phyloP scores from a whole-genome alignment of 164 flowering plant genomes.

The Euptelea pleiosperma region DNA sequence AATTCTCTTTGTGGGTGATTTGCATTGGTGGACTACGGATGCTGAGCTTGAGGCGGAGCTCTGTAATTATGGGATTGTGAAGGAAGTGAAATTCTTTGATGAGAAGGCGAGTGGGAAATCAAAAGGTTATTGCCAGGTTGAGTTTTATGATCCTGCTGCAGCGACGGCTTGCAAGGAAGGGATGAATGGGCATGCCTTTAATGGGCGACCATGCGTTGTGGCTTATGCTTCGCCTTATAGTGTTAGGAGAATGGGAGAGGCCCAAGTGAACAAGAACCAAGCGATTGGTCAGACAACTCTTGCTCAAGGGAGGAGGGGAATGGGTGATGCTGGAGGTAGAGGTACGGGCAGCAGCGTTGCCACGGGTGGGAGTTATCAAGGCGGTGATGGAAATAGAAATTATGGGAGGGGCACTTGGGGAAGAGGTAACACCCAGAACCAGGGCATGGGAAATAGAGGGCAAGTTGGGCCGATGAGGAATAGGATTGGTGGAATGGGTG shows the following conservation, averaged over 20 bases:
- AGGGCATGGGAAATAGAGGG: conserved; percentile 66
- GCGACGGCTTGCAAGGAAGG: conserved; percentile 84
- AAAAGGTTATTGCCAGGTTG: conserved; percentile 85
- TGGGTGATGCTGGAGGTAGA: conserved; percentile 38
- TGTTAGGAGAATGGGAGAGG: conserved; percentile 84
- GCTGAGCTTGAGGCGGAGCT: conserved; percentile 70
- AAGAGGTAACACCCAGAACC: conserved; percentile 45
- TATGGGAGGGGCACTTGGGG: conserved; percentile 79
- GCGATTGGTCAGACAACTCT: conserved; percentile 32
- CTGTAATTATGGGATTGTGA: conserved; percentile 71
- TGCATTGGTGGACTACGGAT: conserved; percentile 98
- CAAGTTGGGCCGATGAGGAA: conserved; percentile 62
- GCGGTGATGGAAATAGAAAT: conserved; percentile 48
- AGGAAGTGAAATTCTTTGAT: conserved; percentile 79
- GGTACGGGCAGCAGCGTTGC: conserved; percentile 40
- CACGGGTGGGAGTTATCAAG: conserved; percentile 65
- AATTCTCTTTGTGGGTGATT: conserved; percentile 74
- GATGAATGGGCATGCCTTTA: conserved; percentile 81
- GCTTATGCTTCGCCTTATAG: conserved; percentile 68
- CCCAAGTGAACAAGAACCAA: conserved; percentile 67
- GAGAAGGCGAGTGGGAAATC: conserved; percentile 92
- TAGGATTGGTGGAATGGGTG: conserved; percentile 64
- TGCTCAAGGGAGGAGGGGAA: conserved; percentile 45
- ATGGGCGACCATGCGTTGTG: conserved; percentile 85
- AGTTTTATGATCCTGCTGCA: conserved; percentile 68